Evolutionary conservation across 306 rosid genomes (phyloP).

Genomic region (Hippophae tibetana): DNA sequence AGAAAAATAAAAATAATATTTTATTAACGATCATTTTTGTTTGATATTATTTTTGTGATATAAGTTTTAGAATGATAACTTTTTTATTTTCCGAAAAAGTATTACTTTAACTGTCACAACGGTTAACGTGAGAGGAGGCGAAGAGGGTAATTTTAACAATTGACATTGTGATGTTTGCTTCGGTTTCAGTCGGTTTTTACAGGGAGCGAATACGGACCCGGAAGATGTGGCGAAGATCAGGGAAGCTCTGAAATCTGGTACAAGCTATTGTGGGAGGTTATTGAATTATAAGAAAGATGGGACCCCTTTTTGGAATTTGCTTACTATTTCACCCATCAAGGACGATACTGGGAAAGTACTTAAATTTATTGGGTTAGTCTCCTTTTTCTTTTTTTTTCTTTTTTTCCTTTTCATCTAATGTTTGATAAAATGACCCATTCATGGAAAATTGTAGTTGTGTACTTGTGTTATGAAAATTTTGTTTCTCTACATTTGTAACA

Average conservation of each 20-base stretch:
- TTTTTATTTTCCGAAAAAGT: no score
- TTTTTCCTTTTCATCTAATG: background rate
- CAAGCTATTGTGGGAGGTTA: conserved; percentile 73
- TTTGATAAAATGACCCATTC: no score
- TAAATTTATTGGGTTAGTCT: conserved; percentile 76
- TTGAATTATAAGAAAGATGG: conserved; percentile 95
- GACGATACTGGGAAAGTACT: conserved; percentile 67
- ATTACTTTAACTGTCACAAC: no score
- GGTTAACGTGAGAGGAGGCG: background rate
- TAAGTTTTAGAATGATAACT: no score
- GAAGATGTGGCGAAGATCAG: conserved; percentile 70
- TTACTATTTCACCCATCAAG: conserved; percentile 82
- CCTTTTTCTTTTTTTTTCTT: background rate
- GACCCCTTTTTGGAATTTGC: conserved; percentile 87
- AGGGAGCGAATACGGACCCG: conserved; percentile 80
- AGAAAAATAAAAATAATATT: no score
- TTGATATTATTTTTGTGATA: background rate
- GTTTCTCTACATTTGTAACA: no score
- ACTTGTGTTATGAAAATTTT: no score
- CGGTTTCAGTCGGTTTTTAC: conserved; percentile 71
- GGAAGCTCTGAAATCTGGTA: conserved; percentile 42
- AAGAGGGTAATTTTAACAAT: conserved; percentile 10
- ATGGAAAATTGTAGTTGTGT: no score
- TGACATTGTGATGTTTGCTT: background rate
- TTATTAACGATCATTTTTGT: background rate